Percentiles rank a stretch among this genome's conserved stretches.
These are phyloP conservation scores for Candida parachauliodes DNA, from an alignment of 805 yeast genomes.

Conservation along the genomic window DNA sequence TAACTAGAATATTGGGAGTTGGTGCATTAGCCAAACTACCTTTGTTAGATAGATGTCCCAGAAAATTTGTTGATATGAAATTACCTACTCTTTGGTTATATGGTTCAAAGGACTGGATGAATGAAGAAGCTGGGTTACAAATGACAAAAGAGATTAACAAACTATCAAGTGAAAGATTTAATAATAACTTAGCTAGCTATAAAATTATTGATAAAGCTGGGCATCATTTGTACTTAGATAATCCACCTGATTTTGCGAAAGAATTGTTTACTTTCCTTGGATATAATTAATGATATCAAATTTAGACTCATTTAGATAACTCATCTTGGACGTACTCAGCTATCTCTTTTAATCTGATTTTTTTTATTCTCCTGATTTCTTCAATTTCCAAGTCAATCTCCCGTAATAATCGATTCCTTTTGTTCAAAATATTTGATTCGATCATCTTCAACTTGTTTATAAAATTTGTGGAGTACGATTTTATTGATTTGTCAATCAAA, in stretches of 20 bases:
- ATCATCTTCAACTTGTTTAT: slow-evolving; percentile 12
- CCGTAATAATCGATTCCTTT: slow-evolving; percentile 10
- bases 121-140: slow-evolving; percentile 52
- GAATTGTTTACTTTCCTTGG: slow-evolving; percentile 31
- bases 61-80: slow-evolving; percentile 34
- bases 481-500: slow-evolving; percentile 11
- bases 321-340: slow-evolving; percentile 10
- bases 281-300: slow-evolving; percentile 12
- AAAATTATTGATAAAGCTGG: slow-evolving; percentile 43
- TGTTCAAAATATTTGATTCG: slow-evolving; percentile 11
- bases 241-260: slow-evolving; percentile 34
- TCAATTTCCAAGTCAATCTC: slow-evolving; percentile 13
- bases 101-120: slow-evolving; percentile 75
- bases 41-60: slow-evolving; percentile 48
- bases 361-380: slow-evolving; percentile 9
- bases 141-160: slow-evolving; percentile 30
- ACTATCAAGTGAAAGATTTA: slow-evolving; percentile 27
- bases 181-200: slow-evolving; percentile 26
- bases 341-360: slow-evolving; percentile 8
- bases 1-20: slow-evolving; percentile 56
- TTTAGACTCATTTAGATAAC: slow-evolving; percentile 7
- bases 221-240: slow-evolving; percentile 54
- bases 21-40: slow-evolving; percentile 60
- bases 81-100: slow-evolving; percentile 57
- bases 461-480: slow-evolving; percentile 10